Conservation (phyloP, 2,329 filamentous ascomycete genomes). For the Neofusicoccum sp. region DNA sequence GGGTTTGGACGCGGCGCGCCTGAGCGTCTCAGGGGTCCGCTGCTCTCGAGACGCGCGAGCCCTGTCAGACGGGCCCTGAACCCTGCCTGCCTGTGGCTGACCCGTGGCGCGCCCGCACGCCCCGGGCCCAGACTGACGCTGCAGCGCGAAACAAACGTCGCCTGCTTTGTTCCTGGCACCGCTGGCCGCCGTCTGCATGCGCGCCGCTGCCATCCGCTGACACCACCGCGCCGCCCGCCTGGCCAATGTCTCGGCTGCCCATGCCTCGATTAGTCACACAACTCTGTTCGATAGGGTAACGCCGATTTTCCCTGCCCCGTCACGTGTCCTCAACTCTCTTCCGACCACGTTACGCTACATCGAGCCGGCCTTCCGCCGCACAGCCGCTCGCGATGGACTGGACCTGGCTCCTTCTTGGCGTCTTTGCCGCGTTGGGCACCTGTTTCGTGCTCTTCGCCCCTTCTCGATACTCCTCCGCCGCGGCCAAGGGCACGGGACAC, state of each 20-base stretch:
- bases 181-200: not conserved
- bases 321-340: slow-evolving; percentile 4
- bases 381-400: not conserved
- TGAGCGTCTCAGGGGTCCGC: slow-evolving; percentile 3
- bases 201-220: too few relatives aligned
- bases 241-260: not conserved
- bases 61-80: not conserved
- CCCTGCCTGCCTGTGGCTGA: not conserved
- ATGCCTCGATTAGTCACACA: not conserved
- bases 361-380: not conserved
- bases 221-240: not conserved
- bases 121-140: not conserved
- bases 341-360: slow-evolving; percentile 5
- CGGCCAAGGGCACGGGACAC: not conserved
- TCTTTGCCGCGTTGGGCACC: slow-evolving; percentile 46
- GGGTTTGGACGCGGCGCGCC: slow-evolving; percentile 1
- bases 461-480: not conserved
- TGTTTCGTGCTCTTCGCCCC: slow-evolving; percentile 50
- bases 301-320: not conserved
- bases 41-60: not conserved
- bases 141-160: not conserved
- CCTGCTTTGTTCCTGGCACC: not conserved
- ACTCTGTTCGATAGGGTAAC: not conserved
- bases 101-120: not conserved
- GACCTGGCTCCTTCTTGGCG: slow-evolving; percentile 39